A percentile compares a stretch with the other conserved stretches of the same genome.
Conservation (phyloP, 106 monocot species). For the Iris macrosiphon region DNA sequence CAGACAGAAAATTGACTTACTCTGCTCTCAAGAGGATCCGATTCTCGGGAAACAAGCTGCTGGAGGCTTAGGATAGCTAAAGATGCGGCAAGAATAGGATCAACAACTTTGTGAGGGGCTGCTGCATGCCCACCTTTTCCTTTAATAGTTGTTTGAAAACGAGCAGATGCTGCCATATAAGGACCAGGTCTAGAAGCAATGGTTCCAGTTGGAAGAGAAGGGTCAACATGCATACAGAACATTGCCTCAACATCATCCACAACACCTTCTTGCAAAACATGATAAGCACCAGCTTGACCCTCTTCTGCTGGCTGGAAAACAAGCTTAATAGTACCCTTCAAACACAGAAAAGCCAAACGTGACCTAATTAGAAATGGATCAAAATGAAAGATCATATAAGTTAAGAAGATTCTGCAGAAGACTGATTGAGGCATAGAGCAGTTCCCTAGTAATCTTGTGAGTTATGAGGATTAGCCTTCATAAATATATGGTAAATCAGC, state of each 20-base stretch:
- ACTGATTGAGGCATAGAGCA: too few relatives aligned
- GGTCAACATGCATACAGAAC: slow-evolving; percentile 53
- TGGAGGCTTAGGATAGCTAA: slow-evolving; percentile 31
- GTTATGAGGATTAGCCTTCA: too few relatives aligned
- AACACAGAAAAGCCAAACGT: neutral
- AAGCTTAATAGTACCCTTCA: slow-evolving; percentile 55
- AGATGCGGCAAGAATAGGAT: slow-evolving; percentile 34
- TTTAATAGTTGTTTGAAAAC: slow-evolving; percentile 32
- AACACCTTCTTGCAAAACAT: slow-evolving; percentile 45
- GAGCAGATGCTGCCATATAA: slow-evolving; percentile 36
- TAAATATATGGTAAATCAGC: neutral
- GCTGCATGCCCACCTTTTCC: slow-evolving; percentile 51
- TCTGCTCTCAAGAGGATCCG: slow-evolving; percentile 40
- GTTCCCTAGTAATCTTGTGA: too few relatives aligned
- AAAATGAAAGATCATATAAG: too few relatives aligned
- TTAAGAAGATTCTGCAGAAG: too few relatives aligned
- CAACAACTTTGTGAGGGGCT: slow-evolving; percentile 16
- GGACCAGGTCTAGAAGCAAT: slow-evolving; percentile 49
- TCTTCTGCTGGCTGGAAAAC: slow-evolving; percentile 74
- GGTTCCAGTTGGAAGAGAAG: slow-evolving; percentile 21
- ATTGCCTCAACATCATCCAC: slow-evolving; percentile 39
- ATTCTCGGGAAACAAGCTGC: slow-evolving; percentile 37
- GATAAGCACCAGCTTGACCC: slow-evolving; percentile 44
- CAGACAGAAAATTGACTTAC: slow-evolving; percentile 9
- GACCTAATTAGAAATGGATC: too few relatives aligned